phyloP scores from a whole-genome alignment of 1,284 basidiomycete genomes.

The Moniliophthora roreri region DNA sequence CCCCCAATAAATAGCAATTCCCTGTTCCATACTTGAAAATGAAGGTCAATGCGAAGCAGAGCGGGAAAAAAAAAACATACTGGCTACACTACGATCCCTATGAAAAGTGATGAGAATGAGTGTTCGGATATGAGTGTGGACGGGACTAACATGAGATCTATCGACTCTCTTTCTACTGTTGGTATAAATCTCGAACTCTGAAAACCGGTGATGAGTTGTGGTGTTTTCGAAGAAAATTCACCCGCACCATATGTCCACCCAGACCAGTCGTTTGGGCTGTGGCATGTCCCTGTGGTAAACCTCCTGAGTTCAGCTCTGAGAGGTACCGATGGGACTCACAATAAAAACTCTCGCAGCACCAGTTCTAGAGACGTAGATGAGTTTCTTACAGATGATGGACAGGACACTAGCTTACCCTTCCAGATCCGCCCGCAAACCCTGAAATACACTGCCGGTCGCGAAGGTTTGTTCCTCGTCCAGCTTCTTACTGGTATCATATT shows the following conservation, averaged over 20 bases:
- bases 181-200: constrained; percentile 92
- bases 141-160: constrained; percentile 76
- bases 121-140: background rate
- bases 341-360: constrained; percentile 78
- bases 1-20: constrained; percentile 87
- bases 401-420: constrained; percentile 57
- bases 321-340: constrained; percentile 37
- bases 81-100: constrained; percentile 76
- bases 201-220: constrained; percentile 55
- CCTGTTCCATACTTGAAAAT: constrained; percentile 74
- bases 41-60: constrained; percentile 1
- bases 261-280: constrained; percentile 94
- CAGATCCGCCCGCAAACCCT: constrained; percentile 81
- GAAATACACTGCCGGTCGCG: constrained; percentile 78
- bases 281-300: constrained; percentile 59
- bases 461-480: constrained; percentile 62
- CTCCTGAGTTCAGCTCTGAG: background rate
- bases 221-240: background rate
- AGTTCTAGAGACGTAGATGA: constrained; percentile 36
- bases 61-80: constrained; percentile 35
- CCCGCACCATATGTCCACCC: constrained; percentile 75
- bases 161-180: constrained; percentile 94
- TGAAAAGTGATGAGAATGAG: constrained; percentile 16
- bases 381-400: background rate
- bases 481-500: constrained; percentile 76